Percentiles rank a stretch among this genome's conserved stretches.
These are phyloP conservation scores for Tulasnella sp. DNA, from an alignment of 768 basidiomycete species.

Conservation along the genomic window DNA sequence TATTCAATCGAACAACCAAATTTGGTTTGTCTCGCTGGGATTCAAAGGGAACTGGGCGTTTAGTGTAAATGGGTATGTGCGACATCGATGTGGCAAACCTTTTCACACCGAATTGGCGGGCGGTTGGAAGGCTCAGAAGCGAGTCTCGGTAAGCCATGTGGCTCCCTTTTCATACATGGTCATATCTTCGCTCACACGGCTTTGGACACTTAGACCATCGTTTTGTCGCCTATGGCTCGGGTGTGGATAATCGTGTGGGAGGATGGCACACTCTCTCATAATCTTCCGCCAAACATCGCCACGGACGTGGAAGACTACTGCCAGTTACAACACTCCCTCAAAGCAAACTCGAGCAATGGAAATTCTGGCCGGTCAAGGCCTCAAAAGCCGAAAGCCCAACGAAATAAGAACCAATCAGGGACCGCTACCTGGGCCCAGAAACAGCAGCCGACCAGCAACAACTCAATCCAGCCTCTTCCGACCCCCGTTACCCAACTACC, in stretches of 20 bases:
- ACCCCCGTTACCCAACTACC: neutral
- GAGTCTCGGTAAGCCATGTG: neutral
- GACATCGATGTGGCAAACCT: neutral
- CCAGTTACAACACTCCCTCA: conserved; percentile 10
- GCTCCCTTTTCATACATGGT: too few species aligned
- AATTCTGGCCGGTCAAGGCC: neutral
- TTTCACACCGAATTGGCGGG: neutral
- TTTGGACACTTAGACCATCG: neutral
- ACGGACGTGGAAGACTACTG: neutral
- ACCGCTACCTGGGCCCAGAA: neutral
- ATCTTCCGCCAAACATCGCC: neutral
- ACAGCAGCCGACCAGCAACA: neutral
- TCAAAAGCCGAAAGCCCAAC: neutral
- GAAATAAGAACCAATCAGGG: neutral
- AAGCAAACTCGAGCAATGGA: neutral
- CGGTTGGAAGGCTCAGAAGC: neutral
- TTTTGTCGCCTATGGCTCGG: neutral
- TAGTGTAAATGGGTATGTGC: neutral
- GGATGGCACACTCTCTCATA: neutral
- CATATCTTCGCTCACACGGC: neutral
- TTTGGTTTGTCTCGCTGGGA: neutral
- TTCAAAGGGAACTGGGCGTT: neutral
- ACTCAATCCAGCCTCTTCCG: neutral
- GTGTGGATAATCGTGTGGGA: conserved; percentile 12
- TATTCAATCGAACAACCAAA: neutral